Evolutionary conservation across 495 filamentous ascomycete genomes (phyloP), one percentile per base, ranked within the genome.

Genomic region (Neurospora sp.): DNA sequence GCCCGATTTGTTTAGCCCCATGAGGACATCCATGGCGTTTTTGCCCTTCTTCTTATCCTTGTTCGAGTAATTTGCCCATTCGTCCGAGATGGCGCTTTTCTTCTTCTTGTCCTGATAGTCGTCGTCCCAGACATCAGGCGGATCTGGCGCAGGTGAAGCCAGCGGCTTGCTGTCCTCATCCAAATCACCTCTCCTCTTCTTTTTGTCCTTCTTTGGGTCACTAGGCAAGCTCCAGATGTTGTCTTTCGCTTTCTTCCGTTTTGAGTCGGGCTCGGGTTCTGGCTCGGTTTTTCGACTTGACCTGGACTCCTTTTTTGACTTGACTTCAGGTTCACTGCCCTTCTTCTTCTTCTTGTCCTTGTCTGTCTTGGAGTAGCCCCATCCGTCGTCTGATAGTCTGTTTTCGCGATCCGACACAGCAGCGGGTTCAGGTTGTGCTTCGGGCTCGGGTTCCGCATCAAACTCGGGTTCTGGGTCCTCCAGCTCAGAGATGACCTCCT

Each of bases 1-100:
- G 10, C 73, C 75, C 7, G 71, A 69, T 53, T 80, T 80, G 69
- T 82, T 79, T 5, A 81, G 42, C 40, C 83, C 82, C 45, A 80
- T 76, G 42, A 80, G 73, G 61, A 80, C 75, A 40, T 77, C 74
- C 38, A 76, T 76, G 9, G 73, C 65, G 69, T 79, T 78, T 74
- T 77, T 81, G 72, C 76, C 75, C 71, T 80, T 81, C 72, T 80
- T 77, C 71, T 78, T 80, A 42, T 77, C 73, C 8, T 73, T 73
- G 44, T 79, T 82, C 69, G 53, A 61, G 53, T 61, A 61, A 61
- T 61, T 61, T 31, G 53, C 22, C 53, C 53, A 61, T 31, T 73
- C 72, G 59, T 73, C 76, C 70, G 72, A 73, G 38, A 73, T 68
- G 40, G 59, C 69, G 3, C 69, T 44, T 53, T 79, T 80, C 71